Conservation (phyloP, 306 rosid species). For the Inga leiocalycina region DNA sequence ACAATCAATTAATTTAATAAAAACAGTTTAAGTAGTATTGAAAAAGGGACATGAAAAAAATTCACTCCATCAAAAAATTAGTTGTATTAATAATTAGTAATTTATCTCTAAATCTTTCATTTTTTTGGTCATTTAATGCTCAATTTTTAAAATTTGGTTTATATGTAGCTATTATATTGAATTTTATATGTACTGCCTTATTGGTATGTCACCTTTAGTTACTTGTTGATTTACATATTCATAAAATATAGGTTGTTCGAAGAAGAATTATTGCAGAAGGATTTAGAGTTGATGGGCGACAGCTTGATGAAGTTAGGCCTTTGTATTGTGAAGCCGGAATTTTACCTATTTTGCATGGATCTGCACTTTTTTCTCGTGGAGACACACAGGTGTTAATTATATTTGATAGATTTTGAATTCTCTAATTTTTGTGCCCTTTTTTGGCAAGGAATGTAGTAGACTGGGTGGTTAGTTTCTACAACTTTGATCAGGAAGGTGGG, state of each 20-base stretch:
- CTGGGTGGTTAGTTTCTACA: background rate
- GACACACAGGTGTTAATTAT: slow-evolving; percentile 77
- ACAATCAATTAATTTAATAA: background rate
- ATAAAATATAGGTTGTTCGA: slow-evolving; percentile 72
- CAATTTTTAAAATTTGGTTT: background rate
- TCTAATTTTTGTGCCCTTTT: slow-evolving; percentile 9
- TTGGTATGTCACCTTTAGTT: slow-evolving; percentile 14
- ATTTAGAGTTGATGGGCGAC: slow-evolving; percentile 86
- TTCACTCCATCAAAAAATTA: background rate
- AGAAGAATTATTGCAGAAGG: slow-evolving; percentile 83
- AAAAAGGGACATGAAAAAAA: background rate
- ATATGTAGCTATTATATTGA: background rate
- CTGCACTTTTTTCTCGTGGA: slow-evolving; percentile 89
- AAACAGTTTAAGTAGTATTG: background rate
- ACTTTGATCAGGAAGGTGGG: background rate
- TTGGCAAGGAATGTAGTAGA: background rate
- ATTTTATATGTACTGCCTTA: background rate
- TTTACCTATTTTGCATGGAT: slow-evolving; percentile 77
- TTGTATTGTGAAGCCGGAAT: slow-evolving; percentile 83
- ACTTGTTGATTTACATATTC: slow-evolving; percentile 32
- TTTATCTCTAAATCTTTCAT: slow-evolving; percentile 9
- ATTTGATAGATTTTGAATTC: slow-evolving; percentile 21
- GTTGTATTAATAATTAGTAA: background rate
- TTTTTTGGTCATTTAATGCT: background rate
- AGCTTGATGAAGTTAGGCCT: slow-evolving; percentile 95